Evolutionary conservation across 805 yeast species (phyloP), one percentile per base, ranked within the genome.

Genomic region (Lipomyces spencermartinsiae): DNA sequence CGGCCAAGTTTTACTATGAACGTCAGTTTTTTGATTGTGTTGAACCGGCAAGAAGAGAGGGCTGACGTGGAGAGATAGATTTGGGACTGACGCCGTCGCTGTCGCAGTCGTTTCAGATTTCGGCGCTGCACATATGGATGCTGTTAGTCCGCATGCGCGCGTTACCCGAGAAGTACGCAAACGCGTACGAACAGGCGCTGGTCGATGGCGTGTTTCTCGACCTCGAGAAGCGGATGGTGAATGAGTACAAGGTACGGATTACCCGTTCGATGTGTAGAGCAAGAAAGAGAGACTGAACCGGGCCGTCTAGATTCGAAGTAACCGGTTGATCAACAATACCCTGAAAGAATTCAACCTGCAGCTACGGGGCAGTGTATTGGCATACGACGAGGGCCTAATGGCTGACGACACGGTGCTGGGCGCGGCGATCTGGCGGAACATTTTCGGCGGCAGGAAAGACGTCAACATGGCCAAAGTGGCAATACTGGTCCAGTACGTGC

Each of bases 91-190:
- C 97, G 46, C 84, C 85, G 76, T 89, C 98, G 0, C 93, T 94
- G 76, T 87, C 94, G n/a, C 97, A 93, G 78, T 94, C 97, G 97
- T 94, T 89, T 78, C 98, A 94, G 80, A 90, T 95, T 70, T 91
- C 97, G 6, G 83, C 89, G 0, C 83, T 95, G 73, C 99, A 95
- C 78, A 87, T 91, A 68, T 95, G 99, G 99, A 88, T 95, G 76
- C 83, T 95, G 58, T 89, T 90, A 72, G 97, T 91, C 19, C 88
- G 99, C 77, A 93, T 95, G 97, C 87, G 99, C 78, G 96, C 96
- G 9, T 84, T 95, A 90, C 98, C 98, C 0, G 89, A 89, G 77
- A 89, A 92, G 75, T 88, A 91, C 76, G 96, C 97, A 54, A 86
- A 86, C 73, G 90, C 89, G 76, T 95, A 93, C 79, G 97, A 95